Conservation (phyloP, 78 protist species). For the Isochrysis galbana region DNA sequence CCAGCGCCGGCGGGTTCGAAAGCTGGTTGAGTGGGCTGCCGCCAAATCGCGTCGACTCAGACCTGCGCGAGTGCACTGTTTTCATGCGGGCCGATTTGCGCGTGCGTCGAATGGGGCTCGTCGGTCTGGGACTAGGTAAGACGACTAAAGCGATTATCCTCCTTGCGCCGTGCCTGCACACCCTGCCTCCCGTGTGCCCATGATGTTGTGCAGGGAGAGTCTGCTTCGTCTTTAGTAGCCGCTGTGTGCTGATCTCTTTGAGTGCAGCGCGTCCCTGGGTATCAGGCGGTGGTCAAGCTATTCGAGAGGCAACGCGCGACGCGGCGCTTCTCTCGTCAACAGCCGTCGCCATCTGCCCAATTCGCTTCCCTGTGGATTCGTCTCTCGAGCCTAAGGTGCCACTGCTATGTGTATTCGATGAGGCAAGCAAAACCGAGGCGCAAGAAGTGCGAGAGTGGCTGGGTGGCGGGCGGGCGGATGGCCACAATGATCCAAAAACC, state of each 20-base stretch:
- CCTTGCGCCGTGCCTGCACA: background rate
- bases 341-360: background rate
- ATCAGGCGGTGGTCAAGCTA: background rate
- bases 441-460: background rate
- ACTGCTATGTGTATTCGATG: background rate
- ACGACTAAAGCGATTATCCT: too few species aligned
- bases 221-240: too few species aligned
- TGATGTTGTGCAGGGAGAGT: too few species aligned
- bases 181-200: too few species aligned
- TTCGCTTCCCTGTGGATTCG: background rate
- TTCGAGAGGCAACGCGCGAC: background rate
- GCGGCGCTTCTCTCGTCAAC: background rate
- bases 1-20: background rate
- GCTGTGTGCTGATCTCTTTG: too few species aligned
- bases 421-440: background rate
- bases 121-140: background rate
- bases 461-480: background rate
- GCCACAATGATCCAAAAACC: too few species aligned
- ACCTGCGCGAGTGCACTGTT: background rate
- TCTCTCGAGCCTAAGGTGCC: background rate
- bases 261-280: too few species aligned
- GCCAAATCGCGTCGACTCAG: background rate
- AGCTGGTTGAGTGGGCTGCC: background rate
- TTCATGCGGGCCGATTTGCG: conserved; percentile 1
- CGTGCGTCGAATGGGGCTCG: background rate